Evolutionary conservation across 2,329 filamentous ascomycete genomes (phyloP).

Genomic region (Metarhizium rileyi): DNA sequence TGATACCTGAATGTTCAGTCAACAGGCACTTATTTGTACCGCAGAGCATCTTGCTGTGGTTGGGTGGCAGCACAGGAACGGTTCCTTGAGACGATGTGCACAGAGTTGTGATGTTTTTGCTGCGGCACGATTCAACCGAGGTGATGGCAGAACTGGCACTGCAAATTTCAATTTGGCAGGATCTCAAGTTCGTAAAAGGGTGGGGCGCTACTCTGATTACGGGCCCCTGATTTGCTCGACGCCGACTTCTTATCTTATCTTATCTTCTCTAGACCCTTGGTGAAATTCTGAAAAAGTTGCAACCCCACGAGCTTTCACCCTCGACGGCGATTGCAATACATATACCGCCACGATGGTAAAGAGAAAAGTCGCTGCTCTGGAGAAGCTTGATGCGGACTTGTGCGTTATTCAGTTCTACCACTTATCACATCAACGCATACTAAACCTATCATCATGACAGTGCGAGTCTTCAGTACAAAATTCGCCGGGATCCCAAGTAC

Average conservation of each 20-base stretch:
- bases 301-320: not conserved
- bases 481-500: constrained; percentile 72
- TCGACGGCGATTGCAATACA: not conserved
- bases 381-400: constrained; percentile 91
- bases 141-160: too few relatives aligned
- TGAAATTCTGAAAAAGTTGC: constrained; percentile 5
- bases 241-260: not conserved
- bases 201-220: too few relatives aligned
- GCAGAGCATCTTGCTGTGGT: not conserved
- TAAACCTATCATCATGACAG: constrained; percentile 26
- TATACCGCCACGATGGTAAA: constrained; percentile 55
- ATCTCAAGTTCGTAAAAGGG: too few relatives aligned
- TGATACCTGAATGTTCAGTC: not conserved
- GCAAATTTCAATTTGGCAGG: too few relatives aligned
- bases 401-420: constrained; percentile 28
- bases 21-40: not conserved
- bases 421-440: not conserved
- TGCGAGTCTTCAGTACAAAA: constrained; percentile 84
- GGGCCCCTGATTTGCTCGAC: too few relatives aligned
- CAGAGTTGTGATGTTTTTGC: too few relatives aligned
- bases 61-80: too few relatives aligned
- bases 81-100: too few relatives aligned
- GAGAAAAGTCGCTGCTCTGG: constrained; percentile 81
- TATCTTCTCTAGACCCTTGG: constrained; percentile 1
- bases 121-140: too few relatives aligned